A percentile compares a stretch with the other conserved stretches of the same genome.
Evolutionary conservation across 2,329 filamentous ascomycete genomes (phyloP).

Genomic region (Orbilia blumenaviensis): DNA sequence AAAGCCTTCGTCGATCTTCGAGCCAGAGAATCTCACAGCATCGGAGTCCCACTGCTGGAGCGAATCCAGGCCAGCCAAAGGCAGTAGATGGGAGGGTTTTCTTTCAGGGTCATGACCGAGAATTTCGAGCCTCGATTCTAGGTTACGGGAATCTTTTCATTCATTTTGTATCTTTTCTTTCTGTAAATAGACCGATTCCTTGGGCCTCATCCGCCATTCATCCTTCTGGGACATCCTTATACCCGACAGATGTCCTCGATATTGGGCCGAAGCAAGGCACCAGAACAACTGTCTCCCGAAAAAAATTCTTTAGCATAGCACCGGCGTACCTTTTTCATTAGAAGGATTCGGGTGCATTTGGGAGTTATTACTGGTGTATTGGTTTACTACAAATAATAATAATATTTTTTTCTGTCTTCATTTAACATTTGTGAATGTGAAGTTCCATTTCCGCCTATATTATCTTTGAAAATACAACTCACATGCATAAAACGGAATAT

Average conservation of each 20-base stretch:
- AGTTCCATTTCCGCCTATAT: background rate
- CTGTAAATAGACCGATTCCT: conserved; percentile 10
- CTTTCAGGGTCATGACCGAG: background rate
- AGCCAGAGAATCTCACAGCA: background rate
- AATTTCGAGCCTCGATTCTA: background rate
- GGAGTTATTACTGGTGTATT: conserved; percentile 14
- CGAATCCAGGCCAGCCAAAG: conserved; percentile 7
- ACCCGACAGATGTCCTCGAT: conserved; percentile 1
- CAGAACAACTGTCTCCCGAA: conserved; percentile 10
- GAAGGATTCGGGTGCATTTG: conserved; percentile 18
- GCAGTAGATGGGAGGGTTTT: background rate
- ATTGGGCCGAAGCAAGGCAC: conserved; percentile 16
- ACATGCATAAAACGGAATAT: background rate
- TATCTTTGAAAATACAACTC: conserved; percentile 8
- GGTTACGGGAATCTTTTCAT: background rate
- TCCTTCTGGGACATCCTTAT: background rate
- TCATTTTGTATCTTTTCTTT: background rate
- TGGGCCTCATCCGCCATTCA: conserved; percentile 8
- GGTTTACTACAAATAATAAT: conserved; percentile 4
- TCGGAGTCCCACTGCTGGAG: background rate
- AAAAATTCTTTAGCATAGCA: conserved; percentile 17
- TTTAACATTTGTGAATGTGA: background rate
- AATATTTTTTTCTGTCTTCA: background rate
- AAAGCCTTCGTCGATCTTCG: conserved; percentile 6
- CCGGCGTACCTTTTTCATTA: conserved; percentile 10